Percentiles rank a stretch among this genome's conserved stretches.
phyloP scores from a whole-genome alignment of 78 protist genomes.

The Dictyostelium firmibasis region DNA sequence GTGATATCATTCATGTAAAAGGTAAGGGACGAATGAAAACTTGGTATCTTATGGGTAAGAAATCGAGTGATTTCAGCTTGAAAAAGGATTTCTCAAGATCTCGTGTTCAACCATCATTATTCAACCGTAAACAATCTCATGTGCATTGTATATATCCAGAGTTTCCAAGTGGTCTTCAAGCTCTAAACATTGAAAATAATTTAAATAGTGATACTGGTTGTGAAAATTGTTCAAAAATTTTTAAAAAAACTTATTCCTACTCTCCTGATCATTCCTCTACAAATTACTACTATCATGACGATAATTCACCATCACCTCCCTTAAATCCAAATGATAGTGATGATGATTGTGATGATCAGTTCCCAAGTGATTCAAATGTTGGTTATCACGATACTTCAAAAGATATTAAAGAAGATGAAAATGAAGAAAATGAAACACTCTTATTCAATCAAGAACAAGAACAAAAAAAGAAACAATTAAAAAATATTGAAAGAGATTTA shows the following conservation, averaged over 20 bases:
- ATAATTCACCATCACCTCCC: neutral
- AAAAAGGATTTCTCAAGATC: neutral
- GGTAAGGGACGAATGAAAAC: constrained; percentile 90
- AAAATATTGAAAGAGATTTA: neutral
- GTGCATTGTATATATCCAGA: neutral
- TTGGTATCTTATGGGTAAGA: constrained; percentile 51
- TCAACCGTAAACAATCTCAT: neutral
- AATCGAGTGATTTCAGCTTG: neutral
- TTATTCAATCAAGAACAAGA: neutral
- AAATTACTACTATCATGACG: neutral
- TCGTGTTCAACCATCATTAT: neutral
- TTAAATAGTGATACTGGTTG: neutral
- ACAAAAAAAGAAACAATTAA: neutral
- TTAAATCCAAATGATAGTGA: neutral
- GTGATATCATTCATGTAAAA: constrained; percentile 55
- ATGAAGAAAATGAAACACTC: neutral
- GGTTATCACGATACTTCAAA: neutral
- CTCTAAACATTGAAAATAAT: constrained; percentile 7
- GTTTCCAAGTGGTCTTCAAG: neutral
- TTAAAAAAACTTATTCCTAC: neutral
- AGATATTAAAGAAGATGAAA: neutral
- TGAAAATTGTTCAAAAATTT: constrained; percentile 13
- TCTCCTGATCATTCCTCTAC: neutral
- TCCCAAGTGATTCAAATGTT: neutral
- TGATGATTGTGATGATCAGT: neutral